Base-by-base conservation (phyloP, 73 alveolate genomes). In the Paramecium caudatum region DNA sequence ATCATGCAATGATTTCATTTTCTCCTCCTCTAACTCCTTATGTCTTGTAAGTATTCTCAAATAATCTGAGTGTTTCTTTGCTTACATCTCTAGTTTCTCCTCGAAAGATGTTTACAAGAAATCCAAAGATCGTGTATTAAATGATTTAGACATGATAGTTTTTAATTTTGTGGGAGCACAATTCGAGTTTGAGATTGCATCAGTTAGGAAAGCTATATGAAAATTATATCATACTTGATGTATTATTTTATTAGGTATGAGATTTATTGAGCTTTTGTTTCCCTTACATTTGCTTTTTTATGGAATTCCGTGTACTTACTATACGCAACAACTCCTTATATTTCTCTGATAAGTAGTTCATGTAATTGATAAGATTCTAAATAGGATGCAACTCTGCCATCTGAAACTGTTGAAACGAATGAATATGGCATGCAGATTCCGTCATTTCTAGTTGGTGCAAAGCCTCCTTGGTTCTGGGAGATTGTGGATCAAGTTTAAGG, bases 401-500 rank as follows among this genome's bases (percentile, higher is more conserved):
- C 19, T 74, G 47, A 45, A 74, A 74, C 68, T 74, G 88, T 41
- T 41, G 21, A 74, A 74, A 74, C 9, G 69, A 41, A 19, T 21
- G 15, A 34, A 74, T 74, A 16, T 37, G 45, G 32, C 65, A 74
- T 41, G 69, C 93, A 36, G 34, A 10, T 70, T 86, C 65, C n/a
- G 36, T 15, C 10, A 63, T 9, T 2, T 61, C 88, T 61, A 62
- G 34, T 36, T 62, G 3, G 34, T 62, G n/a, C 33, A 86, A 25
- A 0, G 93, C 90, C 30, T 62, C 84, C 32, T 63, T 86, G 39
- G 84, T 86, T 8, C 84, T 61, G 15, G 93, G 93, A 37, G 90
- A 62, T 30, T 86, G 41, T 23, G 90, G 69, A 86, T 86, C 68
- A 2, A 86, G 34, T 62, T 86, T 39, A 13, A 70, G 25, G 21